These are phyloP conservation scores for Colletotrichum limetticola DNA, from an alignment of 2,329 filamentous ascomycete species.

Conservation along the genomic window DNA sequence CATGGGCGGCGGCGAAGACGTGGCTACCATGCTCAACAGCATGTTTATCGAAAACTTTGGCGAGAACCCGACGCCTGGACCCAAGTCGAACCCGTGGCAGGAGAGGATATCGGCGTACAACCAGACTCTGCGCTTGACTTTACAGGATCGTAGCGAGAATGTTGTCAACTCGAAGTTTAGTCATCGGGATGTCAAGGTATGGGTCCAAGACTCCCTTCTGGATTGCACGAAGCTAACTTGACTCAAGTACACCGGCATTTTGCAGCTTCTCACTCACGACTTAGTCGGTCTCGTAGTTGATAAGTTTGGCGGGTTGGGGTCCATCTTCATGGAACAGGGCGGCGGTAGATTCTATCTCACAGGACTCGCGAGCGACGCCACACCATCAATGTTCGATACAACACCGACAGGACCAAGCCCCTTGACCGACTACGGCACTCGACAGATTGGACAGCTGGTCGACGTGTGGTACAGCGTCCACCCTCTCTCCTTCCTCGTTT, in stretches of 20 bases:
- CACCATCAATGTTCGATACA: conserved; percentile 46
- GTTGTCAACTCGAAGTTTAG: conserved; percentile 33
- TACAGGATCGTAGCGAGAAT: conserved; percentile 33
- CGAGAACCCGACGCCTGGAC: conserved; percentile 10
- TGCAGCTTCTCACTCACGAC: conserved; percentile 38
- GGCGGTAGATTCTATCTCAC: conserved; percentile 42
- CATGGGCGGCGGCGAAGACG: conserved; percentile 36
- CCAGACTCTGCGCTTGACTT: conserved; percentile 29
- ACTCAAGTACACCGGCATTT: neutral
- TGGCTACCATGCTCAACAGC: conserved; percentile 44
- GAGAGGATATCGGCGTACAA: conserved; percentile 37
- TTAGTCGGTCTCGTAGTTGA: conserved; percentile 44
- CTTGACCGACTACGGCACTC: conserved; percentile 43
- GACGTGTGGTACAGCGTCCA: conserved; percentile 55
- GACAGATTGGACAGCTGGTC: conserved; percentile 49
- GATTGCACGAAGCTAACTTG: neutral
- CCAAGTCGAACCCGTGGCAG: conserved; percentile 38
- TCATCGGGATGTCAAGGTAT: conserved; percentile 38
- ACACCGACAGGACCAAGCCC: conserved; percentile 38
- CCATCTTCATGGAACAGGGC: conserved; percentile 41
- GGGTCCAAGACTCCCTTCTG: neutral
- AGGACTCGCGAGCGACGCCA: conserved; percentile 42
- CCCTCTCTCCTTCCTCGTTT: conserved; percentile 51
- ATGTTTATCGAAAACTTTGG: conserved; percentile 44
- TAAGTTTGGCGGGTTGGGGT: conserved; percentile 45